Evolutionary conservation across 2,329 filamentous ascomycete species (phyloP), one percentile per base, ranked within the genome.

Genomic region (Aspergillus cejpii): DNA sequence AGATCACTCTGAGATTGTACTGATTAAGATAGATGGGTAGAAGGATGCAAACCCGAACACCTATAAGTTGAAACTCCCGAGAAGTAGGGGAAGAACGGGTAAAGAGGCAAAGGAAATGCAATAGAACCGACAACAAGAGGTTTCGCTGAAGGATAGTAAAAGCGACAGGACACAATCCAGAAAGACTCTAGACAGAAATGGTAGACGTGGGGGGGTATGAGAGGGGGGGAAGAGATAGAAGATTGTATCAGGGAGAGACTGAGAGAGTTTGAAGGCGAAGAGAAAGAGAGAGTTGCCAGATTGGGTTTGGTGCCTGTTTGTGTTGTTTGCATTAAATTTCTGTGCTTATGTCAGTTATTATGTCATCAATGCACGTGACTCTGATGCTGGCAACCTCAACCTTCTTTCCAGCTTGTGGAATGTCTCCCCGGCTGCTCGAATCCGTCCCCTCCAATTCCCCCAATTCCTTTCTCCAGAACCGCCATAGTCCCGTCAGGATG

Each of bases 401-500:
- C 49, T 45, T 48, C 51, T 49, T 52, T 51, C 54, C 53, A 46
- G 48, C 50, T 43, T 47, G 23, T 48, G 28, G 44, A 47, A 47
- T 43, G 41, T 41, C 44, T 41, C 44, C 39, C 33, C 48, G 41
- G 47, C 44, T 44, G 41, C 23, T 42, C 33, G 33, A 31, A 34
- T n/a, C 40, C 24, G 15, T 33, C 49, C 53, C 42, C 45, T 48
- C 56, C 58, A 58, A 60, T 65, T 65, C 55, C 50, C 36, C 17
- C 31, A 20, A 34, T 34, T 12, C 3, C 15, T 15, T 17, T 19
- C 15, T 34, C 31, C 10, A 17, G 31, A 34, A 17, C 17, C 17
- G 31, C 17, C 31, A 12, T 34, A 17, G 31, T 20, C 15, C 31
- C 11, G 54, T 51, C 58, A 64, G 55, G 49, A 73, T 73, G 70